phyloP scores from a whole-genome alignment of 495 filamentous ascomycete genomes.

The Cairneyella variabilis region DNA sequence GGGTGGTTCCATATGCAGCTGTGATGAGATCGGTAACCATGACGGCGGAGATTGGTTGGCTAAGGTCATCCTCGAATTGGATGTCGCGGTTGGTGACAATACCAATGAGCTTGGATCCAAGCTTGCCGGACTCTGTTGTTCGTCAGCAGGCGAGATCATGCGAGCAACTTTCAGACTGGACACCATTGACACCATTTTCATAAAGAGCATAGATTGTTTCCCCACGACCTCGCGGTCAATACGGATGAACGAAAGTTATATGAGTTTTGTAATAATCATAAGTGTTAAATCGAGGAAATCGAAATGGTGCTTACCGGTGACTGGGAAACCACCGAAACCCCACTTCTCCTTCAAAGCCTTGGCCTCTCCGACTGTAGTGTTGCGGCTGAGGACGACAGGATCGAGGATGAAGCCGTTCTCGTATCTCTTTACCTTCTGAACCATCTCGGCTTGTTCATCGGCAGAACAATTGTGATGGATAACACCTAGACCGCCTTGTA shows the following conservation, averaged over 20 bases:
- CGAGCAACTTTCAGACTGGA: no score
- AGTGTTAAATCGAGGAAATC: slow-evolving; percentile 18
- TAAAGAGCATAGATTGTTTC: slow-evolving; percentile 56
- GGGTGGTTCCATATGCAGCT: slow-evolving; percentile 76
- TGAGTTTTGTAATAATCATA: slow-evolving; percentile 63
- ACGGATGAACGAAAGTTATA: slow-evolving; percentile 99
- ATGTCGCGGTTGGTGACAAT: slow-evolving; percentile 98
- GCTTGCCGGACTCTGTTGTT: slow-evolving; percentile 75
- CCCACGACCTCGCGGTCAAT: slow-evolving; percentile 83
- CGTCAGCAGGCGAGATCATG: slow-evolving; percentile 2
- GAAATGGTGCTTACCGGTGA: slow-evolving; percentile 75
- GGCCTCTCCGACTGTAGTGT: slow-evolving; percentile 85
- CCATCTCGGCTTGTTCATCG: slow-evolving; percentile 96
- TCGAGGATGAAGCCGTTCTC: slow-evolving; percentile 99
- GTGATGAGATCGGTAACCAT: slow-evolving; percentile 97
- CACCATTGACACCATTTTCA: no score
- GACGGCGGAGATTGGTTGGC: slow-evolving; percentile 75
- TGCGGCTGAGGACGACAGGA: slow-evolving; percentile 85
- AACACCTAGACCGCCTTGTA: slow-evolving; percentile 92
- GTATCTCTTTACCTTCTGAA: slow-evolving; percentile 97
- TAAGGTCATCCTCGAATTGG: slow-evolving; percentile 71
- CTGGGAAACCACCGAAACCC: slow-evolving; percentile 98
- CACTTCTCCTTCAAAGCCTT: slow-evolving; percentile 93
- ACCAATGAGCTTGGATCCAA: slow-evolving; percentile 90
- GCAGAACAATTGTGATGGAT: slow-evolving; percentile 99